Conservation (phyloP, 768 basidiomycete genomes). For the Kwoniella dejecticola region DNA sequence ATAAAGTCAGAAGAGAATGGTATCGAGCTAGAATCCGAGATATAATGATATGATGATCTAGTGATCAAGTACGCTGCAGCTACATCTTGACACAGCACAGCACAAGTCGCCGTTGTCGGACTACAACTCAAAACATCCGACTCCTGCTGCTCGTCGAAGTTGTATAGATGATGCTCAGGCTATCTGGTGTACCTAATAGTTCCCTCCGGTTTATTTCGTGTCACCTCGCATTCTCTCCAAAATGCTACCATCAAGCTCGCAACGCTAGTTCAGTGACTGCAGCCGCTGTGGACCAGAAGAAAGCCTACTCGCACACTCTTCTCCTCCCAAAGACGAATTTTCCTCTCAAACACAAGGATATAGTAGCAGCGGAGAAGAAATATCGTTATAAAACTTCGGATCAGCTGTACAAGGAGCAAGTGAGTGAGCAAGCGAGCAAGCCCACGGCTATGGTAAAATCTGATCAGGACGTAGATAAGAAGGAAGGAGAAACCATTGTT, state of each 20-base stretch:
- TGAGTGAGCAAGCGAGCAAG: slow-evolving; percentile 31
- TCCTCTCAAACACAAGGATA: slow-evolving; percentile 67
- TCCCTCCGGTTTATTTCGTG: slow-evolving; percentile 1
- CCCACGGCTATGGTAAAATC: background rate
- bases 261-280: slow-evolving; percentile 14
- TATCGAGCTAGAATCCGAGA: too few species aligned
- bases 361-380: slow-evolving; percentile 64
- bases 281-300: slow-evolving; percentile 15
- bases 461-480: background rate
- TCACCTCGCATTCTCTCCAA: background rate
- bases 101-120: too few species aligned
- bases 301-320: slow-evolving; percentile 65
- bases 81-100: too few species aligned
- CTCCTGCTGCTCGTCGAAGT: too few species aligned
- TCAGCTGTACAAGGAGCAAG: slow-evolving; percentile 67
- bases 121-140: too few species aligned
- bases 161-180: background rate
- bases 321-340: slow-evolving; percentile 80
- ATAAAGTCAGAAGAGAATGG: too few species aligned
- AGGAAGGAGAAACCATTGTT: slow-evolving; percentile 65
- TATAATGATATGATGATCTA: too few species aligned
- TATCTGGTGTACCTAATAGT: background rate
- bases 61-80: too few species aligned
- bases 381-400: slow-evolving; percentile 69
- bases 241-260: background rate